Evolutionary conservation across 345 rosid species (phyloP).

Genomic region (Capsella bursapastoris): DNA sequence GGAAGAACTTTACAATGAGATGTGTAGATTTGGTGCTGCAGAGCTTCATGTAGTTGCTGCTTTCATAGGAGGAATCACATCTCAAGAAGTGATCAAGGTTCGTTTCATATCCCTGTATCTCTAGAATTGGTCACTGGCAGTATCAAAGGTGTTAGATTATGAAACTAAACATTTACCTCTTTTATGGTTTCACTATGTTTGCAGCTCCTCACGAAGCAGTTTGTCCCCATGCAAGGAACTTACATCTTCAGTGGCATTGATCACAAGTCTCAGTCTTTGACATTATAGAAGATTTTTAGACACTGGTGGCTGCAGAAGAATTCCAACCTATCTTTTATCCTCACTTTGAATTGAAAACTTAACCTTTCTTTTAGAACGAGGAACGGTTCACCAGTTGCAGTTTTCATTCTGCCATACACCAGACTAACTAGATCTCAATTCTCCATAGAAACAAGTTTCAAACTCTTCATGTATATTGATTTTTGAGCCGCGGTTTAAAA

Average conservation of each 20-base stretch:
- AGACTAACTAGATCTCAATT: slow-evolving; percentile 31
- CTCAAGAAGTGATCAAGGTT: slow-evolving; percentile 97
- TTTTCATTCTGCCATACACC: slow-evolving; percentile 10
- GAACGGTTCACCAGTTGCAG: slow-evolving; percentile 17
- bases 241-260: slow-evolving; percentile 88
- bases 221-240: slow-evolving; percentile 84
- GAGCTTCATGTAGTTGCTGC: slow-evolving; percentile 97
- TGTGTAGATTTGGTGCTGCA: slow-evolving; percentile 92
- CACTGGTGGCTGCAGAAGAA: slow-evolving; percentile 24
- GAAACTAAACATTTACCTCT: slow-evolving; percentile 5
- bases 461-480: slow-evolving; percentile 28
- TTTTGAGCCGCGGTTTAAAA: slow-evolving; percentile 40
- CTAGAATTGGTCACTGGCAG: neutral
- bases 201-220: slow-evolving; percentile 91
- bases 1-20: slow-evolving; percentile 86
- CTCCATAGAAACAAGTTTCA: slow-evolving; percentile 14
- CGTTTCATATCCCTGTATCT: slow-evolving; percentile 16
- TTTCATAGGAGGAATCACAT: slow-evolving; percentile 84
- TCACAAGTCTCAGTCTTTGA: slow-evolving; percentile 81
- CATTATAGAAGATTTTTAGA: slow-evolving; percentile 47
- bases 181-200: slow-evolving; percentile 22
- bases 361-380: neutral
- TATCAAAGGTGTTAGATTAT: neutral
- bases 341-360: neutral
- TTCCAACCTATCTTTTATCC: slow-evolving; percentile 10